Evolutionary conservation across 306 rosid species (phyloP).

Genomic region (Cicer judaicum): DNA sequence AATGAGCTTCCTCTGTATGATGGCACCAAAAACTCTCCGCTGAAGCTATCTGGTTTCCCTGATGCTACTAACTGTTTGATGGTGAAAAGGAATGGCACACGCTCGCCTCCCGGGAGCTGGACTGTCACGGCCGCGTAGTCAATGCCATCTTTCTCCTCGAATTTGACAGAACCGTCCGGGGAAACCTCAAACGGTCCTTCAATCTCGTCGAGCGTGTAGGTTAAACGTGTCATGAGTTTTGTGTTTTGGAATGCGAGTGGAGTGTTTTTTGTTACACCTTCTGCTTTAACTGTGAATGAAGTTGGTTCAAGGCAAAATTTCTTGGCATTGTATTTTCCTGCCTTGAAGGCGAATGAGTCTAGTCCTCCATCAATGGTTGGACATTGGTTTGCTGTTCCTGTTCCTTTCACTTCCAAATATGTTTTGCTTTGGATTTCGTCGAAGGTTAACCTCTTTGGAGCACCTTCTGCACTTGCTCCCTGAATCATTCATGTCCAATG

Average conservation of each 20-base stretch:
- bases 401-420: constrained; percentile 89
- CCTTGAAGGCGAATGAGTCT: constrained; percentile 73
- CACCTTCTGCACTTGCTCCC: constrained; percentile 97
- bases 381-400: constrained; percentile 96
- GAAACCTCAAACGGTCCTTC: constrained; percentile 94
- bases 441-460: constrained; percentile 79
- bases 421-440: constrained; percentile 98
- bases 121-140: constrained; percentile 92
- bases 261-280: constrained; percentile 80
- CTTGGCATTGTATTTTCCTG: constrained; percentile 83
- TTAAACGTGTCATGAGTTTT: constrained; percentile 96
- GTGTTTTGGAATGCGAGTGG: constrained; percentile 89
- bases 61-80: constrained; percentile 90
- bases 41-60: constrained; percentile 74
- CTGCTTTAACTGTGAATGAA: constrained; percentile 95
- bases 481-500: constrained; percentile 37
- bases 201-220: constrained; percentile 94
- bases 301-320: constrained; percentile 91
- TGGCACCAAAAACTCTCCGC: constrained; percentile 80
- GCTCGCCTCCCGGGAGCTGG: constrained; percentile 91
- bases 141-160: constrained; percentile 90
- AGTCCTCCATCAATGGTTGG: constrained; percentile 90
- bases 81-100: constrained; percentile 97
- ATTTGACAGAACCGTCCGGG: constrained; percentile 70
- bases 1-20: constrained; percentile 90